Evolutionary conservation across 2,329 filamentous ascomycete genomes (phyloP).

Genomic region (Botryotinia calthae): DNA sequence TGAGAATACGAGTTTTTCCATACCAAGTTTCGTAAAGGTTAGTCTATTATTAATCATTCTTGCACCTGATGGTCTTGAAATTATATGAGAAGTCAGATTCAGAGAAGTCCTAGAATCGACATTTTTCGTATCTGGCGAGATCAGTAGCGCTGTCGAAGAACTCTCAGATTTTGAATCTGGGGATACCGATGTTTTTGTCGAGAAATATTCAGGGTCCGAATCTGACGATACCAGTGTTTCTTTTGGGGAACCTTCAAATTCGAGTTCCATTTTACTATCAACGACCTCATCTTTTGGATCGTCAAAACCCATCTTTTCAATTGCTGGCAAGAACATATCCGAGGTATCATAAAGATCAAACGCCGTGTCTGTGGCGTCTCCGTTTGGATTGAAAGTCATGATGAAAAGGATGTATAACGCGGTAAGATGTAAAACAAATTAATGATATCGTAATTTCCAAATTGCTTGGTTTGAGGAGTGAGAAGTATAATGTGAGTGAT

Average conservation of each 20-base stretch:
- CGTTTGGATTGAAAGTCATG: not conserved
- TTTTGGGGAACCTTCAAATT: not conserved
- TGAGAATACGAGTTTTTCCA: not conserved
- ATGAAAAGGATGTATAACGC: not conserved
- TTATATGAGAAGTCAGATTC: not conserved
- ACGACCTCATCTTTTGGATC: not conserved
- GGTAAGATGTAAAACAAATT: not conserved
- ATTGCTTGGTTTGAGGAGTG: not conserved
- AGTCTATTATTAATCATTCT: not conserved
- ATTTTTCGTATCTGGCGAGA: not conserved
- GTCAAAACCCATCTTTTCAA: not conserved
- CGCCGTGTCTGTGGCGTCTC: too few relatives aligned
- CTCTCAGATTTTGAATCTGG: accelerated
- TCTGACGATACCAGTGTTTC: not conserved
- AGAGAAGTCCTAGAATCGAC: not conserved
- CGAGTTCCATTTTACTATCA: too few relatives aligned
- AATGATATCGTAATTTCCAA: not conserved
- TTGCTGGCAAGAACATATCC: not conserved
- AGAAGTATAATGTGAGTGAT: not conserved
- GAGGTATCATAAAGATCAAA: not conserved
- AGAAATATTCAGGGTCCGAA: not conserved
- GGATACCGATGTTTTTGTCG: not conserved
- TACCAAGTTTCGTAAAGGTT: not conserved
- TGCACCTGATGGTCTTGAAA: not conserved
- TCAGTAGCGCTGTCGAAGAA: not conserved